Conservation (phyloP, 2,329 filamentous ascomycete genomes). For the Pseudocercospora eumusae region DNA sequence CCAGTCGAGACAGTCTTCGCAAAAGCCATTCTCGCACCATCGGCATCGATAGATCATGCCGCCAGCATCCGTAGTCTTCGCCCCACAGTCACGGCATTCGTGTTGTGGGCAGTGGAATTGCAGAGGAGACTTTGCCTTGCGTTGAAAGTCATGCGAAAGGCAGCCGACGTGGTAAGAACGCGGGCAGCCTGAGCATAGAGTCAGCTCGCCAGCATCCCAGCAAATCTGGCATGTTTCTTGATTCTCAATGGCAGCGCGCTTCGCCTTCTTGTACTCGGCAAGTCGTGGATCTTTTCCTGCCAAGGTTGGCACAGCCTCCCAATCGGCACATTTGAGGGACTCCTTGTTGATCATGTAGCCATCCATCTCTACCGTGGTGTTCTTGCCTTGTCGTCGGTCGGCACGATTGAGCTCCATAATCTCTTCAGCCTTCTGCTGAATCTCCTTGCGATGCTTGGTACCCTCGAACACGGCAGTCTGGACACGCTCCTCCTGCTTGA, state of each 20-base stretch:
- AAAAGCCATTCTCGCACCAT: slow-evolving; percentile 58
- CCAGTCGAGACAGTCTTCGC: slow-evolving; percentile 62
- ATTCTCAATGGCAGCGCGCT: slow-evolving; percentile 50
- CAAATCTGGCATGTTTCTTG: slow-evolving; percentile 58
- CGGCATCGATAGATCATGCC: slow-evolving; percentile 56
- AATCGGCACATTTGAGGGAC: slow-evolving; percentile 54
- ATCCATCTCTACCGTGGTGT: slow-evolving; percentile 59
- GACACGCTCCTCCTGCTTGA: slow-evolving; percentile 59
- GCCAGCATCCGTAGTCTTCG: slow-evolving; percentile 53
- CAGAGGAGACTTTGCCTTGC: slow-evolving; percentile 46
- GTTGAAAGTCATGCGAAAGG: slow-evolving; percentile 45
- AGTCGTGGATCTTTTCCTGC: slow-evolving; percentile 58
- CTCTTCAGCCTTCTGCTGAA: slow-evolving; percentile 39
- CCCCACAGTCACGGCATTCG: slow-evolving; percentile 55
- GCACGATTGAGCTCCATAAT: slow-evolving; percentile 40
- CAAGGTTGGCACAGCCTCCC: slow-evolving; percentile 61
- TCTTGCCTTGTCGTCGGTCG: slow-evolving; percentile 57
- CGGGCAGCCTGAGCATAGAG: slow-evolving; percentile 56
- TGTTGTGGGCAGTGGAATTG: slow-evolving; percentile 60
- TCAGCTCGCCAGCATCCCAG: slow-evolving; percentile 51
- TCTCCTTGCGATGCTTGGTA: slow-evolving; percentile 50
- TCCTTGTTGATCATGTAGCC: slow-evolving; percentile 60
- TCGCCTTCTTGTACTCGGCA: slow-evolving; percentile 52
- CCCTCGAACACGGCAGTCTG: slow-evolving; percentile 61
- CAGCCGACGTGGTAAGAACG: slow-evolving; percentile 57